Evolutionary conservation across 768 basidiomycete species (phyloP).

Genomic region (Pleurotus ostreatus): DNA sequence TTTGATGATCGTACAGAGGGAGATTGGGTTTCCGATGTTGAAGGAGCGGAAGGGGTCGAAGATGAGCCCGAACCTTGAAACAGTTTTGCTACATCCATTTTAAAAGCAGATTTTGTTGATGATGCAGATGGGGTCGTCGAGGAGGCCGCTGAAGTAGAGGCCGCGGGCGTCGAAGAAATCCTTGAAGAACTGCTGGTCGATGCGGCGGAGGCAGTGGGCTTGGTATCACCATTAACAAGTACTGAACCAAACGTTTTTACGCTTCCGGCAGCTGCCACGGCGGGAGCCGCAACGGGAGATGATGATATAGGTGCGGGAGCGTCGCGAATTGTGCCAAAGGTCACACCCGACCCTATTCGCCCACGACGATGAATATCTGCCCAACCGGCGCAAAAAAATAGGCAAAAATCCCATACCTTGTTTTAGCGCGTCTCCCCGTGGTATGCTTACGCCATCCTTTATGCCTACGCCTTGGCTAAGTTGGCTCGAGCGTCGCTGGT

Average conservation of each 20-base stretch:
- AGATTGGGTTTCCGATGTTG: conserved; percentile 52
- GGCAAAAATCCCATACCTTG: conserved; percentile 44
- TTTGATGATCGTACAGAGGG: conserved; percentile 51
- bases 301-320: conserved; percentile 73
- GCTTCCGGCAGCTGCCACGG: conserved; percentile 56
- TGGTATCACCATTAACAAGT: conserved; percentile 56
- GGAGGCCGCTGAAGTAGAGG: conserved; percentile 15
- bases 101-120: conserved; percentile 27
- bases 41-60: conserved; percentile 45
- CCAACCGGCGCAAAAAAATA: conserved; percentile 8
- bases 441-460: conserved; percentile 77
- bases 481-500: conserved; percentile 77
- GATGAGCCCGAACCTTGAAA: conserved; percentile 49
- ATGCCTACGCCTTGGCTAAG: conserved; percentile 67
- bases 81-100: conserved; percentile 55
- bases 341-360: conserved; percentile 56
- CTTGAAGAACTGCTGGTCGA: conserved; percentile 32
- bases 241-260: conserved; percentile 85
- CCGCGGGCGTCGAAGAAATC: conserved; percentile 27
- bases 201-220: conserved; percentile 49
- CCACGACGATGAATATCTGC: neutral
- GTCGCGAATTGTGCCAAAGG: conserved; percentile 91
- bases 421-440: conserved; percentile 64
- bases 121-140: conserved; percentile 22
- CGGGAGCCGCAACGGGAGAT: conserved; percentile 68